Base-by-base conservation (phyloP, 148 eudicot species). In the Agrostemma githago region DNA sequence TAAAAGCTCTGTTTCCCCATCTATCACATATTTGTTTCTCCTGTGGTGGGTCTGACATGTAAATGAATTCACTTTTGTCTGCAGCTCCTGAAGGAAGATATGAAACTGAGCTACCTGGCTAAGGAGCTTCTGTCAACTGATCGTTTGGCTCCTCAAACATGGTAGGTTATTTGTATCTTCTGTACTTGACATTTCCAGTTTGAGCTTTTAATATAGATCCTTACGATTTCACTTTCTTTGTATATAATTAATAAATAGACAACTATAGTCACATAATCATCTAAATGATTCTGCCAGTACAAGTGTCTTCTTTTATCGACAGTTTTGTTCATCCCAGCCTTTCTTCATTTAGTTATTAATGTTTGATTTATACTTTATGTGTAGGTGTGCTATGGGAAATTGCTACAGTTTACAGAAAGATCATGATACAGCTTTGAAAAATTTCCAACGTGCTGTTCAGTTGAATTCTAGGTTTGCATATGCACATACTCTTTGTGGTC, bases 371-470 rank as follows among this genome's bases (percentile, higher is more conserved):
- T 43, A 44, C 66, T 65, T 58, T 57, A 73, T 74, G 66, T 83
- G 74, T 87, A 95, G 99, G 97, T 92, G 92, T 89, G 97, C 99
- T 68, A 88, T 92, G 96, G 99, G 99, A 67, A 96, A 96, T 78
- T 92, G 96, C 86, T 96, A 89, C 78, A 92, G 97, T 78, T 87
- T 96, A 82, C 99, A 92, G 81, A 96, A 96, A 79, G 99, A 96
- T 81, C 97, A 96, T 79, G 99, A 96, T 81, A 88, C 89, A 66
- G 99, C 99, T 79, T 85, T 92, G 42, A 96, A 96, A 78, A 92
- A 89, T 76, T 96, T 96, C 65, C 97, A 86, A 83, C 89, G 97
- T 73, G 96, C 94, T 10, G 94, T 90, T 76, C 89, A 90, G 80
- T 80, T 96, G 74, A 86, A 89, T 83, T 72, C 96, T 39, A 89